A percentile compares a stretch with the other conserved stretches of the same genome.
Evolutionary conservation across 2,329 filamentous ascomycete species (phyloP).

Genomic region (Botrytis squamosa): DNA sequence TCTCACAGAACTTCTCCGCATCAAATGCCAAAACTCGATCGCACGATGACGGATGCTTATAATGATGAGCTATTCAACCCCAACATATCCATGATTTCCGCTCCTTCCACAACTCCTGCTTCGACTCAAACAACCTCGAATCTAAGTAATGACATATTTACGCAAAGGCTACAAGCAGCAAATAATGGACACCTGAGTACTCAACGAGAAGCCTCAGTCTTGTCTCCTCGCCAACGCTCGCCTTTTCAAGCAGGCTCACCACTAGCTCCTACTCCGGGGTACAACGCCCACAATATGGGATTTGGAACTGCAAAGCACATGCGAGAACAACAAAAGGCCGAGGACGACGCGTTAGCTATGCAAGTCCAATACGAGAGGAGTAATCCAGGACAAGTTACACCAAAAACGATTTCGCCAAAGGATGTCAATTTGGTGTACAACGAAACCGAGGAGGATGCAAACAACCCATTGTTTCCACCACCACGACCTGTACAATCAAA

Average conservation of each 20-base stretch:
- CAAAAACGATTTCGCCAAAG: conserved; percentile 90
- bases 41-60: conserved; percentile 83
- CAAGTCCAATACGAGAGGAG: conserved; percentile 43
- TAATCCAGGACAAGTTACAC: conserved; percentile 49
- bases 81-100: conserved; percentile 57
- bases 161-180: conserved; percentile 74
- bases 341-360: conserved; percentile 52
- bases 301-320: conserved; percentile 58
- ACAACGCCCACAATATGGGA: conserved; percentile 40
- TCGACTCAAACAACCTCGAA: conserved; percentile 39
- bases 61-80: conserved; percentile 83
- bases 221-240: conserved; percentile 64
- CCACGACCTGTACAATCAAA: conserved; percentile 46
- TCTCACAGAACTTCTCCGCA: conserved; percentile 50
- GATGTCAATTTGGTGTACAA: conserved; percentile 85
- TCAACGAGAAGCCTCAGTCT: conserved; percentile 48
- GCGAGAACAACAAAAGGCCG: conserved; percentile 60
- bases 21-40: conserved; percentile 69
- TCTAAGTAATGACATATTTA: conserved; percentile 61
- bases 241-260: conserved; percentile 76
- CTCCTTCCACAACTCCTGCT: conserved; percentile 50
- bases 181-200: conserved; percentile 70
- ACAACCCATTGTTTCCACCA: conserved; percentile 67
- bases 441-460: conserved; percentile 67
- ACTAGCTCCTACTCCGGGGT: conserved; percentile 48